Evolutionary conservation across 805 yeast genomes (phyloP).

Genomic region (Yarrowia divulgata): DNA sequence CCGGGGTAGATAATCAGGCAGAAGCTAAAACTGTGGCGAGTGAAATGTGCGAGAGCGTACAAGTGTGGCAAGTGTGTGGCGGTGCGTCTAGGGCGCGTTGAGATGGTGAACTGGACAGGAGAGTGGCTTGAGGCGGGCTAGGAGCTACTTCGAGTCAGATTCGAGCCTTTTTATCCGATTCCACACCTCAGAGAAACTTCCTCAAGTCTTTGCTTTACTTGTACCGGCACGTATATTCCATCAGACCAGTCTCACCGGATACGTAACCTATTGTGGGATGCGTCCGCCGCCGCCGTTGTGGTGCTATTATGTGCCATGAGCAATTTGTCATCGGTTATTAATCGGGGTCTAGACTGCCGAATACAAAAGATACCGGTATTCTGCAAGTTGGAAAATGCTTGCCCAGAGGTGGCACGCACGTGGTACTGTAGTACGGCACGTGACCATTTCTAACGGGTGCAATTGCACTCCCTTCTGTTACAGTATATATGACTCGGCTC

Average conservation of each 20-base stretch:
- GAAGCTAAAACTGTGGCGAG: conserved; percentile 1
- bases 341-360: neutral
- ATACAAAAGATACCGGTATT: neutral
- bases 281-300: too few species aligned
- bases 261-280: conserved; percentile 7
- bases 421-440: too few species aligned
- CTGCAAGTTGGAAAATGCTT: neutral
- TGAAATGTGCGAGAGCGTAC: neutral
- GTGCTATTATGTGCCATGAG: too few species aligned
- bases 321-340: neutral
- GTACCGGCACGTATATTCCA: neutral
- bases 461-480: too few species aligned
- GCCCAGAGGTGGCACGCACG: too few species aligned
- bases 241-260: conserved; percentile 28
- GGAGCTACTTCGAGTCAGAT: neutral
- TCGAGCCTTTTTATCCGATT: too few species aligned
- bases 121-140: neutral
- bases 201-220: too few species aligned
- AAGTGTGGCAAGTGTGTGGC: conserved; percentile 10
- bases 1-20: neutral
- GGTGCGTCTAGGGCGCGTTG: neutral
- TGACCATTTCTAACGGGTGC: too few species aligned
- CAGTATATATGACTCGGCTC: neutral
- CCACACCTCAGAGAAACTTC: too few species aligned
- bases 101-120: neutral